Conservation (phyloP, 1,284 basidiomycete genomes). For the Irpex sp. region DNA sequence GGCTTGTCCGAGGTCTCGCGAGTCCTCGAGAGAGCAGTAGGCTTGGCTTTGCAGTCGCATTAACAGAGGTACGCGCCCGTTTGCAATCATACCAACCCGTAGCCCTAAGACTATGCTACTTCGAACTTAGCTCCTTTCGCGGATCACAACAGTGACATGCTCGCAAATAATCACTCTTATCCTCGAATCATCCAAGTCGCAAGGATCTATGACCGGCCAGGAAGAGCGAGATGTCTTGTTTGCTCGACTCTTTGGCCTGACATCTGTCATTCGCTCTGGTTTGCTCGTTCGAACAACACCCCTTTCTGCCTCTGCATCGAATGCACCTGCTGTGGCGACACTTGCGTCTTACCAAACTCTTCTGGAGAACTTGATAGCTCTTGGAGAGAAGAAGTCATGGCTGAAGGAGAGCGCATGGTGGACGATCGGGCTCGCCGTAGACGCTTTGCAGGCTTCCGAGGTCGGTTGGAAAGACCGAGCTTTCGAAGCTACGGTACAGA, state of each 20-base stretch:
- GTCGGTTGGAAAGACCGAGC: slow-evolving; percentile 76
- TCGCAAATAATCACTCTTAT: slow-evolving; percentile 74
- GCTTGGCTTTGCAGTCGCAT: slow-evolving; percentile 91
- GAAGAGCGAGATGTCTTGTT: slow-evolving; percentile 94
- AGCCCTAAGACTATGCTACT: not conserved
- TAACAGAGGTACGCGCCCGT: slow-evolving; percentile 77
- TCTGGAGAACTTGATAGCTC: slow-evolving; percentile 59
- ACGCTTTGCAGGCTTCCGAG: slow-evolving; percentile 52
- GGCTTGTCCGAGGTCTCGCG: slow-evolving; percentile 84
- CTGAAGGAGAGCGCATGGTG: slow-evolving; percentile 91
- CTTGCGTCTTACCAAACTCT: slow-evolving; percentile 62
- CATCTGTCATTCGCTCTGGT: slow-evolving; percentile 78
- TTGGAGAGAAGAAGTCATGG: slow-evolving; percentile 89
- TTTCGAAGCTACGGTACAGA: slow-evolving; percentile 46
- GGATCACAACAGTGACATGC: slow-evolving; percentile 77
- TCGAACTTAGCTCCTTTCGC: slow-evolving; percentile 67
- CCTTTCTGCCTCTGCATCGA: slow-evolving; percentile 47
- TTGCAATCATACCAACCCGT: not conserved
- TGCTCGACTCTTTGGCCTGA: slow-evolving; percentile 89
- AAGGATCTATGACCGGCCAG: slow-evolving; percentile 78
- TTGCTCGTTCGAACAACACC: slow-evolving; percentile 63
- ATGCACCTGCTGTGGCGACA: slow-evolving; percentile 48
- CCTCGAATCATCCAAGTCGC: slow-evolving; percentile 63
- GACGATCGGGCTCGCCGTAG: slow-evolving; percentile 66
- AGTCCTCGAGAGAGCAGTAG: slow-evolving; percentile 92